Evolutionary conservation across 192 early-diverging fungal species (phyloP).

Genomic region (Martensiomyces pterosporus): DNA sequence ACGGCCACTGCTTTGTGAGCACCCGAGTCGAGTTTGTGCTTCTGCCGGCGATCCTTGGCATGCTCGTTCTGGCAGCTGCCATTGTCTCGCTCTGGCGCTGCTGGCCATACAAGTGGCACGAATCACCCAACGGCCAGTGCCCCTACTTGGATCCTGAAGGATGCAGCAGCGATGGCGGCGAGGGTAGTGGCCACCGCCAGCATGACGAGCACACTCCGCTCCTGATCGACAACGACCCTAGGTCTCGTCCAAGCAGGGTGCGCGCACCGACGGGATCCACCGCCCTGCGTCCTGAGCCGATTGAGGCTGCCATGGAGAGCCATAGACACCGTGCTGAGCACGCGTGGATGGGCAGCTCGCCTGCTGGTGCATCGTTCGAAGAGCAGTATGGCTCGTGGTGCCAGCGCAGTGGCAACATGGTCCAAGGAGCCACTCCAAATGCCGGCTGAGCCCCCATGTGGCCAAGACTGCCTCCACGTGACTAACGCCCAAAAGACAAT

Average conservation of each 20-base stretch:
- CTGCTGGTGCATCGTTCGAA: constrained; percentile 16
- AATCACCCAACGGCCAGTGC: background rate
- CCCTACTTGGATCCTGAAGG: constrained; percentile 14
- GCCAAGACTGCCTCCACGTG: too few species aligned
- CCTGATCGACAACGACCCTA: constrained; percentile 48
- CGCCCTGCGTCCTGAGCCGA: background rate
- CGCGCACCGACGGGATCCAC: background rate
- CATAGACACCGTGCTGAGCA: background rate
- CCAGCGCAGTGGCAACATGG: constrained; percentile 31
- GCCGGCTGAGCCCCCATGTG: background rate
- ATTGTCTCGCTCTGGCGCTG: constrained; percentile 28
- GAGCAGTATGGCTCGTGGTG: constrained; percentile 49
- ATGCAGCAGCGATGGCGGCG: background rate
- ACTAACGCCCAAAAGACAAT: too few species aligned
- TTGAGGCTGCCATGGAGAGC: background rate
- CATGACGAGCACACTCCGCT: constrained; percentile 32
- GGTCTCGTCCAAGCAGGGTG: constrained; percentile 2
- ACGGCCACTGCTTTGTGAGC: constrained; percentile 40
- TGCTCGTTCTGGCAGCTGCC: constrained; percentile 21
- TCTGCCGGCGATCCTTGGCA: constrained; percentile 23
- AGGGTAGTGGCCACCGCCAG: background rate
- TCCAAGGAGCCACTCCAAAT: background rate
- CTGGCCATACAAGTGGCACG: constrained; percentile 10
- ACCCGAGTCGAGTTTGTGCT: constrained; percentile 35
- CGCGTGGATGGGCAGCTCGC: background rate